phyloP scores from a whole-genome alignment of 257 asterid species.

The Solanum etuberosum region DNA sequence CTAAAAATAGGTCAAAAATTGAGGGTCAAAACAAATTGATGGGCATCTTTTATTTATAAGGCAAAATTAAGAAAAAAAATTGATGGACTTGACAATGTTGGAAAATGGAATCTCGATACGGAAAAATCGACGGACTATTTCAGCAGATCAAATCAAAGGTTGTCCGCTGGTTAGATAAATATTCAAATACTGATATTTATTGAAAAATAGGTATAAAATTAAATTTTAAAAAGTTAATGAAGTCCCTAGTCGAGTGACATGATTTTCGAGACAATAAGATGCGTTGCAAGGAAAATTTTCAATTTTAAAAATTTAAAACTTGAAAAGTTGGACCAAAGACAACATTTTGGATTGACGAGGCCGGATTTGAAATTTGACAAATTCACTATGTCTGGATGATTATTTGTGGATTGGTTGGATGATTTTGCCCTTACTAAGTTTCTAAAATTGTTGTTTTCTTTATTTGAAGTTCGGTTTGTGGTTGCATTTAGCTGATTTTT shows the following conservation, averaged over 20 bases:
- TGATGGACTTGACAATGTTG: background rate
- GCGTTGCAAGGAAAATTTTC: background rate
- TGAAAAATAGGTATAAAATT: background rate
- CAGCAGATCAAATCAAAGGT: background rate
- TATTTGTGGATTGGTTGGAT: background rate
- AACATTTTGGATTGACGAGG: background rate
- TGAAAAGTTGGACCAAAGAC: background rate
- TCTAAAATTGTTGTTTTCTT: background rate
- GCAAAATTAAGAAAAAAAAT: background rate
- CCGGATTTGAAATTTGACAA: background rate
- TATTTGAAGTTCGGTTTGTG: background rate
- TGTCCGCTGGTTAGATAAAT: too few species aligned
- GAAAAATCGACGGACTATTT: background rate
- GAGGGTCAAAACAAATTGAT: background rate
- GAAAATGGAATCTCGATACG: background rate
- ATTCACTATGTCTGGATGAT: background rate
- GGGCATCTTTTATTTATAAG: background rate
- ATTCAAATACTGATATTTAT: too few species aligned
- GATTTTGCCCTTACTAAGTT: background rate
- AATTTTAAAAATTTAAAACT: background rate
- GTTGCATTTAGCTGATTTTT: background rate
- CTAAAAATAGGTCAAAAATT: background rate
- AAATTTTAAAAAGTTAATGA: too few species aligned
- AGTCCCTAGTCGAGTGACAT: background rate
- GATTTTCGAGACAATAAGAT: background rate